Base-by-base conservation (phyloP, 1,284 basidiomycete species). In the Leccinum pachyderme region DNA sequence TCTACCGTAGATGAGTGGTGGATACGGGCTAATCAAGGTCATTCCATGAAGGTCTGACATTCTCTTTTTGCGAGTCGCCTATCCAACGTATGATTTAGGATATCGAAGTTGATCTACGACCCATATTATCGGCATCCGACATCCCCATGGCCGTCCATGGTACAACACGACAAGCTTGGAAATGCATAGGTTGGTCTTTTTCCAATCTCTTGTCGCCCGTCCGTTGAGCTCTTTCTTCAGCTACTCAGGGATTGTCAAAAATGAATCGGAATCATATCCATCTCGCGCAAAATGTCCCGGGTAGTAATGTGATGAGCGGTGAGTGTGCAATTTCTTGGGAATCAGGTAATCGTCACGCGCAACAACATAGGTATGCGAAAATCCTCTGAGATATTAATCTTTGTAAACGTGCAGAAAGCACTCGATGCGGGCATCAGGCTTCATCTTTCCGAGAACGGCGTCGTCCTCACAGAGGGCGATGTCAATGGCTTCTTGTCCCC, bases 21-120 rank as follows among this genome's bases (percentile, higher is more conserved):
- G 84, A 95, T 98, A 61, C 80, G 93, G 47, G 96, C 96, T 0
- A 93, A 93, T 59, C 96, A 98, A 73, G 97, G 96, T 0, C 96
- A 98, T 74, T 91, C 93, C 2, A 75, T 95, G 39, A 81, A 86
- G 74, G 91, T 87, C 56, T 27, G 75, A 61, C 9, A 24, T 47
- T 27, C 39, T 51, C 15, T 27, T 12, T 35, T 13, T 4, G 18
- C 9, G 7, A 46, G 33, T n/a, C 28, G 13, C 15, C n/a, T 46
- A 24, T 49, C 35, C 13, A 25, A 45, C 49, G 1, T 24, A 29
- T 35, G 7, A 47, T 53, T 25, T 58, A 91, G 88, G 73, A 78
- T 0, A 77, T 91, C 12, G 75, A 86, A 46, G 73, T 95, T 25
- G 84, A 91, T 32, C 72, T 93, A 47, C 77, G 77, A 47, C 84